Base-by-base conservation (phyloP, 495 filamentous ascomycete species). In the Neurospora tetraspora region DNA sequence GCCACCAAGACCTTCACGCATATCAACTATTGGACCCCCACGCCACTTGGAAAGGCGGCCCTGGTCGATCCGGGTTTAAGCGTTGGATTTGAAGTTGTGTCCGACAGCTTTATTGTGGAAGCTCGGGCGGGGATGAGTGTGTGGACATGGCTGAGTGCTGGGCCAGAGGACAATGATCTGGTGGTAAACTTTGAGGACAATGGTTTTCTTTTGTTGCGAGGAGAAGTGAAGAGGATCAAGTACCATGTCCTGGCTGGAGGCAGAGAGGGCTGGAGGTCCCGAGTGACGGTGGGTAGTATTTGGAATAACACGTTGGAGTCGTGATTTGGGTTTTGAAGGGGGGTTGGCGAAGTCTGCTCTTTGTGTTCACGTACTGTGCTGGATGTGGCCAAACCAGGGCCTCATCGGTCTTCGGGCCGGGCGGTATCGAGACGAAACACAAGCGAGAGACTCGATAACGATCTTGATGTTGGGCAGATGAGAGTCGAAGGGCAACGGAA, bases 71-170 rank as follows among this genome's bases (percentile, higher is more conserved):
- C 90, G 0, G 82, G 85, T 0, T 70, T 92, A 0, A 77, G 76
- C 4, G 74, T 91, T 3, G 78, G 78, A 5, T 85, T 86, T 70
- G 78, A 85, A 70, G 73, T 71, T 1, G 20, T 53, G 0, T 78
- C 77, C 0, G 74, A 77, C 8, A 82, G 79, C 8, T 91, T 92
- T 74, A 87, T 85, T 0, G 85, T 92, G 1, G 81, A 86, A 68
- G 89, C 90, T 0, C 86, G 83, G 42, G 84, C 74, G 36, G 90
- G 86, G 0, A 83, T 89, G 1, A 89, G 90, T 1, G 83, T 89
- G 12, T 92, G 90, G 83, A 90, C 90, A 5, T 92, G 90, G 90
- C 80, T 92, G 3, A 88, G 88, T 72, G 73, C 74, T 0, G 70
- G 69, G 16, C 84, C 90, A 69, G 86, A 87, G 1, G 77, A 78